These are phyloP conservation scores for Yamagishiella unicocca DNA, from an alignment of 139 green algal genomes.

Conservation along the genomic window DNA sequence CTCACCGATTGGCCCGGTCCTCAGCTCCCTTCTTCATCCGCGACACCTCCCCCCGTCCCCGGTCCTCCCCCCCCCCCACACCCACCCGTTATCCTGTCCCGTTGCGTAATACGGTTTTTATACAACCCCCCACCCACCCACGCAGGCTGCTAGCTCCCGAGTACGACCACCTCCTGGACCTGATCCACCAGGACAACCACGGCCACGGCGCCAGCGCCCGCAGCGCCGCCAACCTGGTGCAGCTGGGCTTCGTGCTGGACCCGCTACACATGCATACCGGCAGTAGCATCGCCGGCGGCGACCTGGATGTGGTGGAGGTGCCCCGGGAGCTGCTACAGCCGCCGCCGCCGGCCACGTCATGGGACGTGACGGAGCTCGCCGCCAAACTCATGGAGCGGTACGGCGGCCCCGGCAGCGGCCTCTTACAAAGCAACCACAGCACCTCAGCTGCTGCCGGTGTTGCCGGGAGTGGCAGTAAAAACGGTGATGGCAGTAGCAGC, in stretches of 20 bases:
- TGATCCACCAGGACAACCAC: background rate
- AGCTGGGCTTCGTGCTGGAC: background rate
- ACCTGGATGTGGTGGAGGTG: background rate
- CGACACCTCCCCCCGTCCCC: background rate
- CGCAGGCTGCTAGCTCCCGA: conserved; percentile 32
- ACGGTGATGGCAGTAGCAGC: background rate
- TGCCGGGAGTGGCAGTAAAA: background rate
- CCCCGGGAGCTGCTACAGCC: background rate
- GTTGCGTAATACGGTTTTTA: no score
- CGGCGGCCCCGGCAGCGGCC: background rate
- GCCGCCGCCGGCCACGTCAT: background rate
- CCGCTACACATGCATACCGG: no score
- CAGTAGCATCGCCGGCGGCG: background rate
- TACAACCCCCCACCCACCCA: background rate
- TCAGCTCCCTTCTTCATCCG: no score
- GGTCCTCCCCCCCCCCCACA: background rate
- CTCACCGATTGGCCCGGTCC: no score
- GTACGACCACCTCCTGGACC: conserved; percentile 30
- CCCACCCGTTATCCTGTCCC: background rate
- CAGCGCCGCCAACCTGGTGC: background rate
- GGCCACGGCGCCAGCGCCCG: background rate
- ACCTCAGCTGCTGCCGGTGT: background rate
- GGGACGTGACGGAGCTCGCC: conserved; percentile 15
- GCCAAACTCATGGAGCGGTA: background rate
- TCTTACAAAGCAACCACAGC: background rate